Percentiles rank a stretch among this genome's conserved stretches.
Conservation (phyloP, 2,329 filamentous ascomycete genomes). For the Geoglossum cookeanum region DNA sequence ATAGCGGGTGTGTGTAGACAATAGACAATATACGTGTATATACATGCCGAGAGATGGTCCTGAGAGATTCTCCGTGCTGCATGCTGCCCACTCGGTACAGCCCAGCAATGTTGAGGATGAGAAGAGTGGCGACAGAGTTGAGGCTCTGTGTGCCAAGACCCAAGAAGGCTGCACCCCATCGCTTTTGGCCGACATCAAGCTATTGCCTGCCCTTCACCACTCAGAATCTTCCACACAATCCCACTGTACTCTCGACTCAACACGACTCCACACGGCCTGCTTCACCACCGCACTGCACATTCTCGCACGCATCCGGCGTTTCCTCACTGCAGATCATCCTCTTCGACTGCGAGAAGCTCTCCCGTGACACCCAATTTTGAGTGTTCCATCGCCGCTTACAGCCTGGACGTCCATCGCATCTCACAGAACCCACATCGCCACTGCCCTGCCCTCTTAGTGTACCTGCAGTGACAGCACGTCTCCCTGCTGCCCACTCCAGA, state of each 20-base stretch:
- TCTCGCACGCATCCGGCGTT: not conserved
- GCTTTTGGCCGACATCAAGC: not conserved
- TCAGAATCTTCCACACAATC: conserved; percentile 1
- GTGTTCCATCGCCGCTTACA: not conserved
- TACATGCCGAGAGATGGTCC: too few species aligned
- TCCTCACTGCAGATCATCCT: not conserved
- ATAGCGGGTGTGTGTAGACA: too few species aligned
- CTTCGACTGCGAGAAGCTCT: not conserved
- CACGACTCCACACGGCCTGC: not conserved
- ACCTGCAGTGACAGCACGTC: not conserved
- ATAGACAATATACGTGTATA: too few species aligned
- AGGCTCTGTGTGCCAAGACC: not conserved
- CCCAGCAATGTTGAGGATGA: too few species aligned
- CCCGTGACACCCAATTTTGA: not conserved
- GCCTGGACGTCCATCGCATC: not conserved
- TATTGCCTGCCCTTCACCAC: not conserved
- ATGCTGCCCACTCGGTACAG: too few species aligned
- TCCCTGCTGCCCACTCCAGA: not conserved
- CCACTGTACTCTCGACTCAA: not conserved
- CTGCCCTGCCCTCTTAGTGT: not conserved
- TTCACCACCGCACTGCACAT: not conserved
- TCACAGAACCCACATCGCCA: not conserved
- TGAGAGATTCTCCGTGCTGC: too few species aligned
- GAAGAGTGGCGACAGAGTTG: not conserved
- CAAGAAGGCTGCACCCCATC: not conserved